Percentiles rank a stretch among this genome's conserved stretches.
Conservation (phyloP, 495 filamentous ascomycete species). For the Hypoxylon subgilvum region DNA sequence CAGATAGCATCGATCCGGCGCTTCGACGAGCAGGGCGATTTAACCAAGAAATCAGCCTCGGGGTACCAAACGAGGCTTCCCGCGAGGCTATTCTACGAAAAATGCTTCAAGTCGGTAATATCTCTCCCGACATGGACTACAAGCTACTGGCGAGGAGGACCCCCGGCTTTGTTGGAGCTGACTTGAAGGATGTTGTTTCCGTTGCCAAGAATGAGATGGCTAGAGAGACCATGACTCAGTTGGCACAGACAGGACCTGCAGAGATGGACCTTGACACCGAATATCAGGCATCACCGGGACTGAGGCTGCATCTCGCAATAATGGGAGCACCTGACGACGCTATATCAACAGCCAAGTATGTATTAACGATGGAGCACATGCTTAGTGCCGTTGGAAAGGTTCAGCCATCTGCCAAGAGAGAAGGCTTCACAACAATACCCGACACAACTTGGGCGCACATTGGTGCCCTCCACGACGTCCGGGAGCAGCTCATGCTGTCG, state of each 20-base stretch:
- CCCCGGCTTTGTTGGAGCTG: constrained; percentile 94
- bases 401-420: constrained; percentile 90
- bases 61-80: constrained; percentile 85
- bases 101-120: constrained; percentile 70
- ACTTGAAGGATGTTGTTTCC: constrained; percentile 82
- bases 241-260: constrained; percentile 32
- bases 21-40: constrained; percentile 86
- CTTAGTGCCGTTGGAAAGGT: constrained; percentile 77
- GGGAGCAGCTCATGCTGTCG: constrained; percentile 81
- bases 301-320: constrained; percentile 38
- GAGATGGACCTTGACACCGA: constrained; percentile 39
- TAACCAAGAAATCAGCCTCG: constrained; percentile 91
- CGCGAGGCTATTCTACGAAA: constrained; percentile 84
- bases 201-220: constrained; percentile 72
- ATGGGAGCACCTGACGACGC: constrained; percentile 40
- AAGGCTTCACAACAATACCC: constrained; percentile 97
- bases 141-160: constrained; percentile 82
- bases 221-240: constrained; percentile 59
- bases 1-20: constrained; percentile 87
- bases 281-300: constrained; percentile 19
- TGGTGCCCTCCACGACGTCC: constrained; percentile 78
- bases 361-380: constrained; percentile 45
- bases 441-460: constrained; percentile 95
- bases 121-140: constrained; percentile 78
- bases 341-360: constrained; percentile 56